phyloP scores from a whole-genome alignment of 2,329 filamentous ascomycete species.

The Xylaria sp. region DNA sequence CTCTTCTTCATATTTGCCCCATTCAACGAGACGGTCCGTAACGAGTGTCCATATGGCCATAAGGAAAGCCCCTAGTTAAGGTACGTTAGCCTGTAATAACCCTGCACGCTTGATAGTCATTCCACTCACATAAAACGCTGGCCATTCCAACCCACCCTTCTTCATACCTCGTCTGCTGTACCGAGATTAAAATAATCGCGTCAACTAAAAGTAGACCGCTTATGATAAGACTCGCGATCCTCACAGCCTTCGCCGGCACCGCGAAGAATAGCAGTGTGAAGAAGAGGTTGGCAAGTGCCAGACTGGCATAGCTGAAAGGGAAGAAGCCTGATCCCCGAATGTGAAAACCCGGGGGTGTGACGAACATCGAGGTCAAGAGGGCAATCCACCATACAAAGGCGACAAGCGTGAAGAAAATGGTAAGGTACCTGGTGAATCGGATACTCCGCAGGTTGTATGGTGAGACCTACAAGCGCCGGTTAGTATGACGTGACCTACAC shows the following conservation, averaged over 20 bases:
- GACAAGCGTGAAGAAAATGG: conserved; percentile 74
- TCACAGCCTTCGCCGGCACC: conserved; percentile 78
- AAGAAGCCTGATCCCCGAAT: conserved; percentile 92
- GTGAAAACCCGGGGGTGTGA: conserved; percentile 85
- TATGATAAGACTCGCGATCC: conserved; percentile 73
- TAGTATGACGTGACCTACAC: conserved; percentile 21
- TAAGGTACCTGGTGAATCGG: conserved; percentile 77
- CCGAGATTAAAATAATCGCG: conserved; percentile 78
- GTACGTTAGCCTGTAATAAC: conserved; percentile 20
- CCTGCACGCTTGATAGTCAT: not conserved
- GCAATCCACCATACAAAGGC: conserved; percentile 93
- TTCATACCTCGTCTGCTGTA: conserved; percentile 76
- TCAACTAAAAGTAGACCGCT: conserved; percentile 72
- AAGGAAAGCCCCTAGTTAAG: conserved; percentile 67
- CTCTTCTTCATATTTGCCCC: conserved; percentile 93
- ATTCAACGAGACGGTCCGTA: conserved; percentile 82
- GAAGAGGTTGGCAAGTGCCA: conserved; percentile 77
- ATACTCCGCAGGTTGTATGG: conserved; percentile 96
- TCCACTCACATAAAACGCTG: conserved; percentile 69
- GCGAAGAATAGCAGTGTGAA: conserved; percentile 86
- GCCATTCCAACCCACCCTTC: conserved; percentile 92
- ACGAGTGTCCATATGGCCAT: conserved; percentile 80
- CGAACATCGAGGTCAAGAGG: conserved; percentile 86
- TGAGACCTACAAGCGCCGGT: conserved; percentile 34
- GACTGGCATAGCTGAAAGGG: conserved; percentile 79